phyloP scores from a whole-genome alignment of 768 basidiomycete genomes.

The Termitomyces sp. region DNA sequence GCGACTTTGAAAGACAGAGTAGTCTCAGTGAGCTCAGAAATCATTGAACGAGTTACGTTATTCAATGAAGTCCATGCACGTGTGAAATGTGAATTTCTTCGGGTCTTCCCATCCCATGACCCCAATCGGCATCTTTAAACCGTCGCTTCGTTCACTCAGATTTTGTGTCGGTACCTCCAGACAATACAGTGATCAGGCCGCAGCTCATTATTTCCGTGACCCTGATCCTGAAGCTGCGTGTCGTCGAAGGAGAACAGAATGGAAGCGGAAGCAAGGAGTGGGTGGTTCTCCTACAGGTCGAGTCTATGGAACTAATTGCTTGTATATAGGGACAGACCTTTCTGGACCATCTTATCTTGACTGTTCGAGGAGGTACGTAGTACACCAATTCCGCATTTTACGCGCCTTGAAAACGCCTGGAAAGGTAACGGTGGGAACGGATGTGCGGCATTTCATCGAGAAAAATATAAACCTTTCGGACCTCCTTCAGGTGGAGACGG shows the following conservation, averaged over 20 bases:
- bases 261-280: constrained; percentile 71
- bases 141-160: constrained; percentile 3
- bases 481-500: constrained; percentile 95
- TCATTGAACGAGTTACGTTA: not conserved
- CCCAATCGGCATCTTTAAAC: constrained; percentile 2
- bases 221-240: constrained; percentile 34
- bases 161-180: not conserved
- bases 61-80: not conserved
- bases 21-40: too few species aligned
- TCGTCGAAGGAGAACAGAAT: constrained; percentile 59
- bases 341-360: constrained; percentile 78
- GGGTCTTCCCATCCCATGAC: constrained; percentile 7
- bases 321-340: constrained; percentile 66
- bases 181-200: not conserved
- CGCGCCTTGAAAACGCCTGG: constrained; percentile 1
- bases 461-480: constrained; percentile 77
- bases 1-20: too few species aligned
- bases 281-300: constrained; percentile 17
- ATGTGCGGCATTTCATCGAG: constrained; percentile 89
- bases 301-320: constrained; percentile 6
- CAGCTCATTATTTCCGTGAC: constrained; percentile 10
- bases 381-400: not conserved
- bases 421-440: constrained; percentile 88
- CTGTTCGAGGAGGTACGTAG: constrained; percentile 64
- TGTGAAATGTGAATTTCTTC: not conserved